Percentiles rank a stretch among this genome's conserved stretches.
phyloP scores from a whole-genome alignment of 2,329 filamentous ascomycete genomes.

The Furcasterigmium furcatum region DNA sequence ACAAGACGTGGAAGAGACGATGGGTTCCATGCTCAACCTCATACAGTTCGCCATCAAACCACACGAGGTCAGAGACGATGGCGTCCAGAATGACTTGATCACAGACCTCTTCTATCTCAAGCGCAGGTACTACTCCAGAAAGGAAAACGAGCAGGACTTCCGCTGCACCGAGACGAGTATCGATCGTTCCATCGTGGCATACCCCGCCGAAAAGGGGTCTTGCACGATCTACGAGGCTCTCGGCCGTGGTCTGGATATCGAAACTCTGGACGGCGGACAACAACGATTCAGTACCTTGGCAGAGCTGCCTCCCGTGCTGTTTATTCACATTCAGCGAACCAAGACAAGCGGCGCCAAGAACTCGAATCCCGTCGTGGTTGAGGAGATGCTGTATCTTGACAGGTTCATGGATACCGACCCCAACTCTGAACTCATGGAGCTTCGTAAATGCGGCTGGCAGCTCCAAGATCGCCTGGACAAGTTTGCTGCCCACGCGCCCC shows the following conservation, averaged over 20 bases:
- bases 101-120: slow-evolving; percentile 68
- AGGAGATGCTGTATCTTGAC: slow-evolving; percentile 80
- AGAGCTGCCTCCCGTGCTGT: slow-evolving; percentile 74
- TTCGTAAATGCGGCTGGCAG: slow-evolving; percentile 70
- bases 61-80: slow-evolving; percentile 57
- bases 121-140: slow-evolving; percentile 53
- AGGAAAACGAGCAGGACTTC: slow-evolving; percentile 34
- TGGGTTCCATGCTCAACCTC: slow-evolving; percentile 87
- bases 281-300: slow-evolving; percentile 40
- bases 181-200: slow-evolving; percentile 61
- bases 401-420: slow-evolving; percentile 73
- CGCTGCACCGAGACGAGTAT: slow-evolving; percentile 35
- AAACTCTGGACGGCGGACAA: slow-evolving; percentile 64
- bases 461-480: slow-evolving; percentile 62
- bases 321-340: slow-evolving; percentile 84
- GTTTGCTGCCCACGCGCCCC: slow-evolving; percentile 38
- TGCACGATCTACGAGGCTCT: slow-evolving; percentile 79
- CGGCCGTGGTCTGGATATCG: slow-evolving; percentile 79
- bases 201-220: slow-evolving; percentile 43
- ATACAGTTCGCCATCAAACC: slow-evolving; percentile 85
- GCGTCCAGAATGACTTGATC: slow-evolving; percentile 78
- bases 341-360: slow-evolving; percentile 74
- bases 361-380: slow-evolving; percentile 73
- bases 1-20: slow-evolving; percentile 94
- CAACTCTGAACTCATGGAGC: slow-evolving; percentile 57